These are phyloP conservation scores for Xylaria sp. DNA, from an alignment of 2,329 filamentous ascomycete species.

Conservation along the genomic window DNA sequence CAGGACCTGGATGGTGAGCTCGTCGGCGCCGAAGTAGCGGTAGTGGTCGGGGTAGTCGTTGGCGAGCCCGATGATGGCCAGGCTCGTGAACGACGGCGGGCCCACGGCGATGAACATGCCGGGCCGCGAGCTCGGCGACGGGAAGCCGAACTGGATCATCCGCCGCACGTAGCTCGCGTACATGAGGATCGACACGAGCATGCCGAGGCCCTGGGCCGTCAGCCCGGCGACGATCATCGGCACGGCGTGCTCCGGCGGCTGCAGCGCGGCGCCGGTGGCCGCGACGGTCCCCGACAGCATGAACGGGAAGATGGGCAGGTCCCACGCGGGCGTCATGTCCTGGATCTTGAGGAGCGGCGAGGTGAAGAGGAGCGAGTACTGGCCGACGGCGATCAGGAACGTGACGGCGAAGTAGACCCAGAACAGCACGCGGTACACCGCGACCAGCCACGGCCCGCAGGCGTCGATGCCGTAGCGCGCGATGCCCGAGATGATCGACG, in stretches of 20 bases:
- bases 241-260: conserved; percentile 38
- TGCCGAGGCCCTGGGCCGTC: conserved; percentile 49
- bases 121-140: conserved; percentile 39
- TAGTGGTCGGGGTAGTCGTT: conserved; percentile 34
- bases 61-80: conserved; percentile 51
- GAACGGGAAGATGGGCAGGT: conserved; percentile 37
- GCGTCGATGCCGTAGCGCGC: conserved; percentile 42
- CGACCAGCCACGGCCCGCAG: conserved; percentile 44
- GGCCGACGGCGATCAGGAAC: conserved; percentile 43
- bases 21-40: conserved; percentile 31
- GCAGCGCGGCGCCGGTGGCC: conserved; percentile 34
- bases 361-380: conserved; percentile 43
- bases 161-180: conserved; percentile 47
- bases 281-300: conserved; percentile 44
- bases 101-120: conserved; percentile 57
- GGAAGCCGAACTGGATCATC: conserved; percentile 46
- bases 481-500: conserved; percentile 46
- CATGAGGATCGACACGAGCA: conserved; percentile 47
- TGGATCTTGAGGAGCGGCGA: conserved; percentile 40
- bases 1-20: conserved; percentile 36
- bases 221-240: conserved; percentile 47
- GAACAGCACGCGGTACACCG: conserved; percentile 43
- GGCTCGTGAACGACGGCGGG: conserved; percentile 45
- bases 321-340: conserved; percentile 46
- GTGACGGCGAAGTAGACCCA: conserved; percentile 47